These are phyloP conservation scores for Paraurostyla sp. DNA, from an alignment of 73 alveolate genomes.

Conservation along the genomic window DNA sequence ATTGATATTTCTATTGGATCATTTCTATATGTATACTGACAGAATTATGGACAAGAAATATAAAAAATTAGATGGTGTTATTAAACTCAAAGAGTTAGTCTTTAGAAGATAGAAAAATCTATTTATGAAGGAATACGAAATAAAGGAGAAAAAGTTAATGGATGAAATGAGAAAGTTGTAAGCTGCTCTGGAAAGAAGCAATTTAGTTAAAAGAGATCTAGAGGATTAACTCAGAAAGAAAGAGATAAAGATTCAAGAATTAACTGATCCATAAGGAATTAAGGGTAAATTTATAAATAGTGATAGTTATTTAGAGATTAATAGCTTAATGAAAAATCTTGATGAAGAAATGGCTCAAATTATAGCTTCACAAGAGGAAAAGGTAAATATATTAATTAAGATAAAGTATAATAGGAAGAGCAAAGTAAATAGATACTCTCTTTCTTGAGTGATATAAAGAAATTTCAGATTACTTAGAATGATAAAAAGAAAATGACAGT, in stretches of 20 bases:
- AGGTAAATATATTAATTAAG: neutral
- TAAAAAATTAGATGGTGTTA: neutral
- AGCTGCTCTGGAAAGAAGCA: neutral
- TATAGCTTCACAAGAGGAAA: slow-evolving; percentile 1
- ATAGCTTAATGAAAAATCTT: slow-evolving; percentile 11
- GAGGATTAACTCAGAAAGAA: slow-evolving; percentile 8
- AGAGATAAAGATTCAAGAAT: slow-evolving; percentile 17
- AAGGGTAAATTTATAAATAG: no score
- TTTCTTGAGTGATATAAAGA: neutral
- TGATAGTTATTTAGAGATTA: no score
- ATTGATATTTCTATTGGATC: slow-evolving; percentile 11
- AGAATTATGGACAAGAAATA: neutral
- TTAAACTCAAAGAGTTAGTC: slow-evolving; percentile 17
- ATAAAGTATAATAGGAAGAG: neutral
- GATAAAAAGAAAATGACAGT: neutral
- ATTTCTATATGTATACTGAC: slow-evolving; percentile 29
- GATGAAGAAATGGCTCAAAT: slow-evolving; percentile 6
- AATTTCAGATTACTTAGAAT: neutral
- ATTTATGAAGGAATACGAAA: neutral
- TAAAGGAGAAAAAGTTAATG: neutral
- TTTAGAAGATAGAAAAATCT: slow-evolving; percentile 15
- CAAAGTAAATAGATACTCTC: neutral
- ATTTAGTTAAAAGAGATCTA: neutral
- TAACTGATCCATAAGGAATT: slow-evolving; percentile 40
- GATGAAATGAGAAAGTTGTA: slow-evolving; percentile 23